A percentile compares a stretch with the other conserved stretches of the same genome.
These are phyloP conservation scores for Amanita pallidorosea DNA, from an alignment of 768 basidiomycete species.

Conservation along the genomic window DNA sequence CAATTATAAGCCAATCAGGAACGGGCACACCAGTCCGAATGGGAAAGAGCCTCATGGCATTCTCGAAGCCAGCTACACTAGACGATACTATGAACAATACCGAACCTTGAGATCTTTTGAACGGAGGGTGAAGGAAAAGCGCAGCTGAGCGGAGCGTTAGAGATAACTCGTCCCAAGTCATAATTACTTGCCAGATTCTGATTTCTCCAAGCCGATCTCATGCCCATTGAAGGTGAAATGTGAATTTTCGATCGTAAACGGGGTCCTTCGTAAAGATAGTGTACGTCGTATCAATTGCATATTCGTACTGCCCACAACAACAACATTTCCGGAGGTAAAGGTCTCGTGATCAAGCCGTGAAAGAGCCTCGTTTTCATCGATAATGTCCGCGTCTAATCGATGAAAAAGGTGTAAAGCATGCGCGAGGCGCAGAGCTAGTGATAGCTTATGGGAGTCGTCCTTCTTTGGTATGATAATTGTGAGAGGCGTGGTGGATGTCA, in stretches of 20 bases:
- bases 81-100: conserved; percentile 53
- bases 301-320: conserved; percentile 41
- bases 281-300: conserved; percentile 21
- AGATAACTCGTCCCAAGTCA: conserved; percentile 5
- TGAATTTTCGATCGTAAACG: conserved; percentile 15
- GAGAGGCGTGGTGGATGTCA: conserved; percentile 43
- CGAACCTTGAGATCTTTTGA: conserved; percentile 17
- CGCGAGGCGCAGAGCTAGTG: conserved; percentile 54
- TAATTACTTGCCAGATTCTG: conserved; percentile 18
- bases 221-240: conserved; percentile 8
- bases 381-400: conserved; percentile 55
- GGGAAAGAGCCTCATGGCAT: conserved; percentile 65
- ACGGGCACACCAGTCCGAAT: conserved; percentile 69
- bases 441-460: conserved; percentile 24
- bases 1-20: conserved; percentile 71
- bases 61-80: conserved; percentile 50
- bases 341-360: conserved; percentile 10
- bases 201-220: conserved; percentile 15
- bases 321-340: conserved; percentile 37
- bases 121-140: conserved; percentile 63
- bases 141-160: conserved; percentile 24
- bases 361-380: conserved; percentile 29
- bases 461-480: conserved; percentile 41
- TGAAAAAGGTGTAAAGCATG: conserved; percentile 62
- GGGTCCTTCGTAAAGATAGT: conserved; percentile 20